Base-by-base conservation (phyloP, 2,329 filamentous ascomycete species). In the Ceratocystis diversiconidia region DNA sequence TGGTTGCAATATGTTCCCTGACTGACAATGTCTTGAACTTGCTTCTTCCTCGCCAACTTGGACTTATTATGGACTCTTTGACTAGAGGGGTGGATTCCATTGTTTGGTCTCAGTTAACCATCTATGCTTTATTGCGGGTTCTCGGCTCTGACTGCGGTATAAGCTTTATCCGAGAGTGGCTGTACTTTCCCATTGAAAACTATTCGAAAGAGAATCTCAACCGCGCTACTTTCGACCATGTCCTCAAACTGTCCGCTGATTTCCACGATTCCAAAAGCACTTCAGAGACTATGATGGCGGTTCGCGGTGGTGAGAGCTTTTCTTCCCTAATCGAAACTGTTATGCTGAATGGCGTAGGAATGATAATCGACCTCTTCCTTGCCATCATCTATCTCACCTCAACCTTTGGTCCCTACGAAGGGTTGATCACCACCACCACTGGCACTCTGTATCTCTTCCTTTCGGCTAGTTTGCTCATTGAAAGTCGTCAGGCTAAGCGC, bases 1-100 rank as follows among this genome's bases (percentile, higher is more conserved):
- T 88, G 3, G 85, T 94, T 57, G 81, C 82, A 0, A 55, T 88
- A 1, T 88, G 88, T 69, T 78, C 94, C 25, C 73, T 91, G n/a
- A 77, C 79, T 63, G 82, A 85, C 65, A 90, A 92, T 69, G 82
- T 82, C 4, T 77, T 95, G 62, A 89, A 91, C 70, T 78, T 95
- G 15, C 76, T 95, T 52, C 84, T 90, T 41, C 90, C 90, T n/a
- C 82, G 88, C 22, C 89, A 94, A 72, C 83, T 92, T 41, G 90
- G 90, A 69, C 84, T 89, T 66, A 85, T 95, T 69, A 86, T 89
- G 69, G 84, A 94, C 71, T 82, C 82, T 68, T 76, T 95, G 25
- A 79, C 79, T 36, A 77, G 79, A 7, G 73, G 71, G 44, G 78
- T 80, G 52, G 74, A 77, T 55, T 77, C 73, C 66, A 79, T 76